A percentile compares a stretch with the other conserved stretches of the same genome.
Conservation (phyloP, 2,329 filamentous ascomycete species). For the Fusarium sp. region DNA sequence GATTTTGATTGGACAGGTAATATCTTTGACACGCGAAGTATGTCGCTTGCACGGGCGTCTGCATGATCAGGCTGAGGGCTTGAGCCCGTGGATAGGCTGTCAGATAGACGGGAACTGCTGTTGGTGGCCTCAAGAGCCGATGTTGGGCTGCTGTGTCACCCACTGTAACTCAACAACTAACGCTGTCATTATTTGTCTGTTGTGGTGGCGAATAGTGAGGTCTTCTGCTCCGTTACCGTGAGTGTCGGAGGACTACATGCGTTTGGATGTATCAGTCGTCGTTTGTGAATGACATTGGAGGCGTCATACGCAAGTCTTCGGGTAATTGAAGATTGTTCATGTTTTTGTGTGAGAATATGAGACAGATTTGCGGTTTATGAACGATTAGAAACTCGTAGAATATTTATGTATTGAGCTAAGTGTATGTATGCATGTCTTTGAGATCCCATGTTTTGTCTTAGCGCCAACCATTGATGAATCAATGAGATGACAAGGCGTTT, state of each 20-base stretch:
- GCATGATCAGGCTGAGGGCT: constrained; percentile 23
- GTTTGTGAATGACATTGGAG: constrained; percentile 15
- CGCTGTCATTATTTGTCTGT: not conserved
- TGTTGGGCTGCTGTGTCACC: constrained; percentile 15
- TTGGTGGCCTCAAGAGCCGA: constrained; percentile 35
- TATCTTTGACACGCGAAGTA: constrained; percentile 32
- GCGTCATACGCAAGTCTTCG: not conserved
- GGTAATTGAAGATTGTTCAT: not conserved
- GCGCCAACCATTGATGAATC: not conserved
- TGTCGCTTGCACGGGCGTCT: constrained; percentile 28
- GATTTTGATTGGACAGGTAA: constrained; percentile 16
- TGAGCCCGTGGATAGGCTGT: constrained; percentile 7
- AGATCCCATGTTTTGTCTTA: constrained; percentile 6
- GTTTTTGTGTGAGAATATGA: not conserved
- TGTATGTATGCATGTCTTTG: not conserved
- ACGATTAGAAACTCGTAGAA: not conserved
- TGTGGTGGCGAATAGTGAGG: constrained; percentile 4
- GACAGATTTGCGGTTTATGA: not conserved
- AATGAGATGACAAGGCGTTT: constrained; percentile 13
- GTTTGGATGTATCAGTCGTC: not conserved
- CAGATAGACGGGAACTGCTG: constrained; percentile 1
- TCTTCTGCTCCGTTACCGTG: not conserved
- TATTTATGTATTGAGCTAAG: not conserved
- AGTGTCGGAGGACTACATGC: not conserved
- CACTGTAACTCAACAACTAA: constrained; percentile 18